phyloP scores from a whole-genome alignment of 2,329 filamentous ascomycete genomes.

The Curvularia sp. region DNA sequence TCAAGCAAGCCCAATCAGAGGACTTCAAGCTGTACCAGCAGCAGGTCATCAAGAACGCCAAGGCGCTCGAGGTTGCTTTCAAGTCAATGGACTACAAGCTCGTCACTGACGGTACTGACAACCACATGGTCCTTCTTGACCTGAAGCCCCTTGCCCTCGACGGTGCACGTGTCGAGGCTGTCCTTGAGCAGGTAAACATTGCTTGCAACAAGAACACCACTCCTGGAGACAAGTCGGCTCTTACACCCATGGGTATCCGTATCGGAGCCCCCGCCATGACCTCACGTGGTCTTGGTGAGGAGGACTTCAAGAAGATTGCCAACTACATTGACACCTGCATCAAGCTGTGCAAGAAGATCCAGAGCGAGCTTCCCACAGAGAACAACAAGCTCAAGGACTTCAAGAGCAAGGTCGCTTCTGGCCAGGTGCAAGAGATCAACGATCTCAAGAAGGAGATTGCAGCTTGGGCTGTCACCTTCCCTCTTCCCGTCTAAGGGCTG shows the following conservation, averaged over 20 bases:
- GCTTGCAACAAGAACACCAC: slow-evolving; percentile 99
- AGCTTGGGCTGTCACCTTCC: slow-evolving; percentile 86
- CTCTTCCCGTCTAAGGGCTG: slow-evolving; percentile 75
- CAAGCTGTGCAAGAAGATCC: slow-evolving; percentile 88
- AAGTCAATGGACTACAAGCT: slow-evolving; percentile 81
- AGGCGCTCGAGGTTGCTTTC: slow-evolving; percentile 80
- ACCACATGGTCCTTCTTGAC: slow-evolving; percentile 95
- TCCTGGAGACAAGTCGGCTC: slow-evolving; percentile 90
- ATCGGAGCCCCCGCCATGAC: slow-evolving; percentile 99
- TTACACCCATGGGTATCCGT: slow-evolving; percentile 90
- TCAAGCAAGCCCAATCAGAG: slow-evolving; percentile 88
- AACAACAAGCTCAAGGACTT: slow-evolving; percentile 99
- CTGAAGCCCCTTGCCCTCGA: slow-evolving; percentile 87
- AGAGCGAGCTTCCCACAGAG: slow-evolving; percentile 86
- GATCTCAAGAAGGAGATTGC: slow-evolving; percentile 88
- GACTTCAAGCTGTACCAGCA: slow-evolving; percentile 96
- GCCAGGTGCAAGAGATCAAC: slow-evolving; percentile 81
- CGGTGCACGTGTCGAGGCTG: slow-evolving; percentile 92
- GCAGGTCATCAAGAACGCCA: slow-evolving; percentile 90
- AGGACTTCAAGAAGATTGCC: slow-evolving; percentile 83
- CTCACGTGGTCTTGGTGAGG: slow-evolving; percentile 86
- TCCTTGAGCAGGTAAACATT: slow-evolving; percentile 98
- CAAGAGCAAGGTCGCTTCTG: slow-evolving; percentile 86
- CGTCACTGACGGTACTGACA: slow-evolving; percentile 94
- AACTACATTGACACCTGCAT: slow-evolving; percentile 88